Base-by-base conservation (phyloP, 768 basidiomycete species). In the Collybia sordida region DNA sequence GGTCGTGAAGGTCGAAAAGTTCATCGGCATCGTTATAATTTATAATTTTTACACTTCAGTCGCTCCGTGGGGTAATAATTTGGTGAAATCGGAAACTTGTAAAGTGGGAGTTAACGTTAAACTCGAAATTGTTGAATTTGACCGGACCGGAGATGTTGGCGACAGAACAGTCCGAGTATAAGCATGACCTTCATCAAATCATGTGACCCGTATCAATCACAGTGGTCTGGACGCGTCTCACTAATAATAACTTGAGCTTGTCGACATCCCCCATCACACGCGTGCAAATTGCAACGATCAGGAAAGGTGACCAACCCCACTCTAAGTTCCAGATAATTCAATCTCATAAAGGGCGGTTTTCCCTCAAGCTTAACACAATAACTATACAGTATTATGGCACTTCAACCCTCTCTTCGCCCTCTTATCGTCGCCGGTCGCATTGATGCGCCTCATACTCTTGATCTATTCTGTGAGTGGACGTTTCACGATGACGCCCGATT, bases 391-490 rank as follows among this genome's bases (percentile, higher is more conserved):
- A 23, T 28, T n/a, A 93, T 93, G 91, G 86, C 91, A 41, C 75
- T 93, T 38, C 86, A 84, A 75, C 90, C 91, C 1, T 83, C 80
- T 44, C 79, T 93, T 31, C 68, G 74, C 24, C 79, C 87, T 42
- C 72, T 88, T 40, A 64, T 86, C 45, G 71, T 93, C 50, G 75
- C 80, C 3, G 91, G 91, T 36, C 60, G 54, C 15, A 59, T 63
- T 46, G 70, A 78, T 23, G 79, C 90, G 0, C 85, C 86, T 0
- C 89, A 93, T 59, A 90, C 88, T 2, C 73, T 93, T 44, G 91
- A 94, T 50, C 68, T 92, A 50, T 93, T 90, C 67, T 64, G 88
- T 87, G 60, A 60, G 87, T 64, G 0, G 23, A 0, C 19, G 19
- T 38, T 15, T 11, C 17, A 28, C 19, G 5, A 25, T 41, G 8